These are phyloP conservation scores for Aspergillus sclerotiicarbonarius DNA, from an alignment of 495 filamentous ascomycete genomes.

Conservation along the genomic window DNA sequence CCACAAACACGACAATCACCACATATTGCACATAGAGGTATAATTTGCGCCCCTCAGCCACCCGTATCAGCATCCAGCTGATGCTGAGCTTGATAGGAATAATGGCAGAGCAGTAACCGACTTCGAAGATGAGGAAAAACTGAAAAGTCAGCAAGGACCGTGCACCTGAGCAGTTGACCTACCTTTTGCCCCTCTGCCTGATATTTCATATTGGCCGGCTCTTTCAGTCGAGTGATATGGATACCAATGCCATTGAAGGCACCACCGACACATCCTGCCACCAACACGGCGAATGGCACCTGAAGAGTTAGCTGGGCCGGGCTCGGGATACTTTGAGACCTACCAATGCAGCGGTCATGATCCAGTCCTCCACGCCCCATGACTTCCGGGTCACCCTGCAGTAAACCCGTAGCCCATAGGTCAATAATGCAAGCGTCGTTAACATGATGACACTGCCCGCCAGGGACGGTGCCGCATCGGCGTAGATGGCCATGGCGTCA, in stretches of 20 bases:
- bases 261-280: slow-evolving; percentile 22
- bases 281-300: slow-evolving; percentile 24
- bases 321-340: background rate
- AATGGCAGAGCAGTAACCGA: slow-evolving; percentile 28
- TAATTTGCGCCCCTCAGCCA: slow-evolving; percentile 22
- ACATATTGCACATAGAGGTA: slow-evolving; percentile 24
- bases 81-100: slow-evolving; percentile 32
- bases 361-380: slow-evolving; percentile 28
- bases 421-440: slow-evolving; percentile 18
- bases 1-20: slow-evolving; percentile 17
- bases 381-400: slow-evolving; percentile 18
- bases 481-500: slow-evolving; percentile 20
- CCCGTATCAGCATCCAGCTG: slow-evolving; percentile 28
- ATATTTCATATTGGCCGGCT: slow-evolving; percentile 21
- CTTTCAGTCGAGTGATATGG: slow-evolving; percentile 9
- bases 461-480: slow-evolving; percentile 21
- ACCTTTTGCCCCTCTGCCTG: slow-evolving; percentile 19
- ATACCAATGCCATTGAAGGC: slow-evolving; percentile 28
- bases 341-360: slow-evolving; percentile 26
- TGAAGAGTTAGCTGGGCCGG: background rate
- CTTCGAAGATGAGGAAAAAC: slow-evolving; percentile 30
- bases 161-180: background rate
- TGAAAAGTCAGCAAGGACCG: slow-evolving; percentile 1
- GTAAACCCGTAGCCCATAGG: slow-evolving; percentile 21
- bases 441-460: slow-evolving; percentile 23